Base-by-base conservation (phyloP, 2,329 filamentous ascomycete species). In the Aulographum hederae region DNA sequence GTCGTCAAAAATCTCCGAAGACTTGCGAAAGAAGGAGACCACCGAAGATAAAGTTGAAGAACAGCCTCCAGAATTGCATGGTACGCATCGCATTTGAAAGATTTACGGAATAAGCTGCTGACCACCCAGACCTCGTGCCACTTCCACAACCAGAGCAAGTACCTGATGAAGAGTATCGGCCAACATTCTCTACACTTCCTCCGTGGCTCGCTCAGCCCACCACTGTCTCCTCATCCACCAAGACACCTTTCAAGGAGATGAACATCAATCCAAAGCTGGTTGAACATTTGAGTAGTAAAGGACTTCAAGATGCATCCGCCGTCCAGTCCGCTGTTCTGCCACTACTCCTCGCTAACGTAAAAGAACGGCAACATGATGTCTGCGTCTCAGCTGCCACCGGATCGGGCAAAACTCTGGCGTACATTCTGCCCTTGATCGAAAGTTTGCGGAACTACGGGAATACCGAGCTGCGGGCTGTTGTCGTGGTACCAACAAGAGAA, bases 321-420 rank as follows among this genome's bases (percentile, higher is more conserved):
- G 72, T 92, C 1, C 82, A 92, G 52, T 72, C 79, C 4, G 73
- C 74, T 1, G 66, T 89, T 0, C 64, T 98, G 17, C 85, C 86
- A 1, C 61, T 92, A 26, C 64, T 98, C 4, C 60, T 92, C 3
- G 73, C 70, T 15, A 69, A 66, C 0, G 63, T 67, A 26, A 60
- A 66, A 34, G 58, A 67, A 21, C 65, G 72, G 21, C 57, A 67
- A 2, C 78, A 81, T 4, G 89, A 98, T 50, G 54, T 98, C 4
- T 76, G 92, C 28, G 75, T 98, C 3, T 89, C 84, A 5, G 89
- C 91, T 0, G 79, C 86, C 1, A 98, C 89, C 0, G 89, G 89
- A 6, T 95, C 89, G 1, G 89, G 89, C 34, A 98, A 98, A 50
- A 98, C 89, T 0, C 54, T 98, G 12, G 78, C 86, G 0, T 98